Evolutionary conservation across 2,329 filamentous ascomycete genomes (phyloP).

Genomic region (Eurotiales sp.): DNA sequence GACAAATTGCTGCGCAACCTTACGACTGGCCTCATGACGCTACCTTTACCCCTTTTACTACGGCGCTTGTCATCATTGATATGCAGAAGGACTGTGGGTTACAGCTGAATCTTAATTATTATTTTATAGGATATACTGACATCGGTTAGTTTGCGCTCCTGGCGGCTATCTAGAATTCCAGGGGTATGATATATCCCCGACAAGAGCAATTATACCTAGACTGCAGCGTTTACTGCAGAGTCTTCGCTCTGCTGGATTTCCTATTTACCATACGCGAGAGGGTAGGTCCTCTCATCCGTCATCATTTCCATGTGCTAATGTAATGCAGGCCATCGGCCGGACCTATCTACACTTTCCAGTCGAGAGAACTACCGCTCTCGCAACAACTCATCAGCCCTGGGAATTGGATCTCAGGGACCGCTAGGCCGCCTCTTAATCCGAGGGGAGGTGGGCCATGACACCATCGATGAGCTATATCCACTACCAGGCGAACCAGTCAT

Average conservation of each 20-base stretch:
- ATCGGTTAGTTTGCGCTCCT: slow-evolving; percentile 36
- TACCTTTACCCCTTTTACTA: slow-evolving; percentile 42
- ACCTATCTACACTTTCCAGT: slow-evolving; percentile 54
- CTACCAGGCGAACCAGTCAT: slow-evolving; percentile 48
- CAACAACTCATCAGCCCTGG: slow-evolving; percentile 50
- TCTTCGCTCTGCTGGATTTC: slow-evolving; percentile 39
- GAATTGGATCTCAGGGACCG: slow-evolving; percentile 52
- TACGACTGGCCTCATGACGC: slow-evolving; percentile 48
- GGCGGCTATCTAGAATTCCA: slow-evolving; percentile 46
- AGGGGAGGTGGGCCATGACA: slow-evolving; percentile 57
- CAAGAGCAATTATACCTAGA: slow-evolving; percentile 39
- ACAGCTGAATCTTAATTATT: neutral
- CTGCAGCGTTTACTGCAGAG: slow-evolving; percentile 36
- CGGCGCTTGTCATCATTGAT: slow-evolving; percentile 45
- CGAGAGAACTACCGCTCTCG: slow-evolving; percentile 53
- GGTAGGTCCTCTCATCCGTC: slow-evolving; percentile 24
- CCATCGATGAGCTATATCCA: slow-evolving; percentile 52
- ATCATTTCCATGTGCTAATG: neutral
- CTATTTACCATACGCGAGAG: slow-evolving; percentile 45
- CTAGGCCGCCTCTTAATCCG: slow-evolving; percentile 57
- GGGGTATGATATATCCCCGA: slow-evolving; percentile 40
- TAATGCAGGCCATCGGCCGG: slow-evolving; percentile 44
- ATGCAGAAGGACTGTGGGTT: slow-evolving; percentile 48
- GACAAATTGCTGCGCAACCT: slow-evolving; percentile 37
- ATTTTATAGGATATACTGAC: slow-evolving; percentile 8